phyloP scores from a whole-genome alignment of 75 land plant genomes.

The Cupressus sempervirens region DNA sequence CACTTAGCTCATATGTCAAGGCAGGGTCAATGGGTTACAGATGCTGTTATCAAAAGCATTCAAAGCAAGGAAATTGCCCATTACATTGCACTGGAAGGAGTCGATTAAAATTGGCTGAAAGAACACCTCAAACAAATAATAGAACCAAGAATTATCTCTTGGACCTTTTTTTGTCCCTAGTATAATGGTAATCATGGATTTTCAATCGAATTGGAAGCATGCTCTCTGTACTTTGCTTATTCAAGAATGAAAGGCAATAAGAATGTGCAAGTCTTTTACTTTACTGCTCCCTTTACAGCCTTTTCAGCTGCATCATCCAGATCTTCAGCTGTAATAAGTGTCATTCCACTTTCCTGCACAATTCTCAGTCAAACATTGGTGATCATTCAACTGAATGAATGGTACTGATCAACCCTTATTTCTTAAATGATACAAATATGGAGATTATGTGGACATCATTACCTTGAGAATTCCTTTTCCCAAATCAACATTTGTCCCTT shows the following conservation, averaged over 20 bases:
- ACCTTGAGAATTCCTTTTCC: constrained; percentile 99
- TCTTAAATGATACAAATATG: neutral
- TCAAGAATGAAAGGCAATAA: neutral
- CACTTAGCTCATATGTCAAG: neutral
- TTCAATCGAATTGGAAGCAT: neutral
- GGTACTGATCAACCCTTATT: neutral
- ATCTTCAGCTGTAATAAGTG: constrained; percentile 90
- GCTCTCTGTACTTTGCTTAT: neutral
- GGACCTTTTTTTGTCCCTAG: neutral
- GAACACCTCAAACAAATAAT: neutral
- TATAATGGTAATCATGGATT: neutral
- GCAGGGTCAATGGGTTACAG: neutral
- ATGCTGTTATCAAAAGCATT: neutral
- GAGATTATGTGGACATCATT: neutral
- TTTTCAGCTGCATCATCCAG: constrained; percentile 96
- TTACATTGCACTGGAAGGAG: neutral
- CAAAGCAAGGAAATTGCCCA: neutral
- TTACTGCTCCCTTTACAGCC: constrained; percentile 63
- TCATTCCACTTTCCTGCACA: constrained; percentile 92
- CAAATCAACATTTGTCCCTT: constrained; percentile 97
- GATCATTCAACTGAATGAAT: neutral
- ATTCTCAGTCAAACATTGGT: neutral
- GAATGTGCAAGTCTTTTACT: constrained; percentile 13
- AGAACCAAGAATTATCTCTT: neutral
- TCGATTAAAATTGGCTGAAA: neutral